Base-by-base conservation (phyloP, 2,329 filamentous ascomycete species). In the Aureobasidium sp. region DNA sequence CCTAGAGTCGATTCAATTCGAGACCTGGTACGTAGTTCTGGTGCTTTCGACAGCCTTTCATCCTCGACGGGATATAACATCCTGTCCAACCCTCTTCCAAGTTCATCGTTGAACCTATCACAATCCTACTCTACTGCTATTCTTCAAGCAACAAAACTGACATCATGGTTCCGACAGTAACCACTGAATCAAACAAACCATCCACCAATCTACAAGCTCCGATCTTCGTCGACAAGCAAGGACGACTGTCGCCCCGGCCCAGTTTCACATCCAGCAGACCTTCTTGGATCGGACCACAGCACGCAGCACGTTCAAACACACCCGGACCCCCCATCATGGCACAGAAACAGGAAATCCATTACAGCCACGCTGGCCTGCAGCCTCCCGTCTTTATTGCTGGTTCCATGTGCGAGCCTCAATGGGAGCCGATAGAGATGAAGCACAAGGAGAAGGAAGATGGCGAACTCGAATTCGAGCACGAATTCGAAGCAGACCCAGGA, bases 331-430 rank as follows among this genome's bases (percentile, higher is more conserved):
- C 58, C 11, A 57, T 55, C 37, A 72, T 72, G 70, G 69, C 67
- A 57, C 67, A 67, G 35, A 66, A 77, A 23, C 76, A 84, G 29
- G 83, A 77, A 40, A 80, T 92, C 67, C 82, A 78, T 60, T 90
- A 84, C 74, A 76, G 77, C 58, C 82, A 81, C 64, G 73, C 79
- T 2, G 85, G 82, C 58, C 78, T 83, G 1, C 74, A 80, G 60
- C 84, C 87, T 57, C 88, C 88, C 4, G 78, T 92, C 57, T 91
- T 81, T 67, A 75, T 92, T 7, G 86, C 85, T 11, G 88, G 86
- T 17, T 84, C 83, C 23, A 86, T 90, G 67, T 85, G 84, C 21
- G 73, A 82, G 29, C 84, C 86, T 19, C 75, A 79, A 76, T 92
- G 88, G 88, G 71, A 82, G 42, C 80, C 81, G 1, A 74, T 82